Evolutionary conservation across 148 eudicot genomes (phyloP).

Genomic region (Salicornia ramosissima): DNA sequence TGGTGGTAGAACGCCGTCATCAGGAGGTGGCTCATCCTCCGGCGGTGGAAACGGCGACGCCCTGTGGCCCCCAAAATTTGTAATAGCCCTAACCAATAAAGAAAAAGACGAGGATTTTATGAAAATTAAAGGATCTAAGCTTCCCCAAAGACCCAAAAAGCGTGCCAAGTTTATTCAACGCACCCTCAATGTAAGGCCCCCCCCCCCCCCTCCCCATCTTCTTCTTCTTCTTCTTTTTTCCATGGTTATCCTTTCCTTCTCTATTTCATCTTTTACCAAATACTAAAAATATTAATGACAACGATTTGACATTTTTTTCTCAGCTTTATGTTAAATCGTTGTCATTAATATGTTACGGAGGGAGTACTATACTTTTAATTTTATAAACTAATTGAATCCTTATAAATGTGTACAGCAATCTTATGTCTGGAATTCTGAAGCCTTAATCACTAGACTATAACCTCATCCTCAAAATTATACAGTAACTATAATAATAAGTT

Average conservation of each 20-base stretch:
- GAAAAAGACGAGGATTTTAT: conserved; percentile 93
- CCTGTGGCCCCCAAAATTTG: conserved; percentile 68
- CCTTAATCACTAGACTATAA: no score
- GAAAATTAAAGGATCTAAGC: conserved; percentile 83
- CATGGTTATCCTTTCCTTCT: neutral
- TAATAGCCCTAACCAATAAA: conserved; percentile 60
- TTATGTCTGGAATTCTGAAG: no score
- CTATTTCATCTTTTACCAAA: no score
- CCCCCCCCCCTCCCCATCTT: conserved; percentile 7
- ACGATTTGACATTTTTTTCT: no score
- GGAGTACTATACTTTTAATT: no score
- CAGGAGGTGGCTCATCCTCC: conserved; percentile 57
- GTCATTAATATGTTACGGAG: no score
- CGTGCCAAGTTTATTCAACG: conserved; percentile 89
- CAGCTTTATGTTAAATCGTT: no score
- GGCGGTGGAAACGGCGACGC: conserved; percentile 44
- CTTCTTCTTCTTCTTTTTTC: neutral
- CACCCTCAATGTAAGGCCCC: conserved; percentile 66
- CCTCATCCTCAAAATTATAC: no score
- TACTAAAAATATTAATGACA: no score
- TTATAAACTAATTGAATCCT: no score
- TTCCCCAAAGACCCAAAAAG: conserved; percentile 91
- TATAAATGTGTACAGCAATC: no score
- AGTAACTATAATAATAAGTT: no score
- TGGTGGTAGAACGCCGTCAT: conserved; percentile 49